Evolutionary conservation across 228 moss, liverwort and hornwort genomes (phyloP).

Genomic region (Sphagnum magellanicum): DNA sequence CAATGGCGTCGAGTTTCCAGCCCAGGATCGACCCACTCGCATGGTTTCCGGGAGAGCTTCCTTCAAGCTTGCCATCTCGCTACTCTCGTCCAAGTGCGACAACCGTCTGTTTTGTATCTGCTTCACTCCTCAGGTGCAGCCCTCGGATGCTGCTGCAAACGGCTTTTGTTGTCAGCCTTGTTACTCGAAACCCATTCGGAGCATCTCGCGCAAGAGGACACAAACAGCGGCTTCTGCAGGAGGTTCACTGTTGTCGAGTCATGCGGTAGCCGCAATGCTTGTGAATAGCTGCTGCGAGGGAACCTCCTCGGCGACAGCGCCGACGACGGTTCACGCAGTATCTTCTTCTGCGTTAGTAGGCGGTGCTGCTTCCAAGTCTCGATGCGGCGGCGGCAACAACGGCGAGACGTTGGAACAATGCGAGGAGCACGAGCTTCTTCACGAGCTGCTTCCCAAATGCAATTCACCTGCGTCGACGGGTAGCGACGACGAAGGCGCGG

Average conservation of each 20-base stretch:
- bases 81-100: conserved; percentile 97
- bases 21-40: conserved; percentile 94
- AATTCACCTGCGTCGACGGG: conserved; percentile 58
- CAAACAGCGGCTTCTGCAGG: conserved; percentile 46
- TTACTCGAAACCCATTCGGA: conserved; percentile 95
- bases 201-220: conserved; percentile 95
- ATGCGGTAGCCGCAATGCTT: conserved; percentile 37
- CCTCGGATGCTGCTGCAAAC: conserved; percentile 45
- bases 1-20: conserved; percentile 97
- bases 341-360: conserved; percentile 32
- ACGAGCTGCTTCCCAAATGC: conserved; percentile 43
- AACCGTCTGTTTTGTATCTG: conserved; percentile 93
- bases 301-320: conserved; percentile 20
- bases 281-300: conserved; percentile 52
- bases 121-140: conserved; percentile 67
- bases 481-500: conserved; percentile 61
- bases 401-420: conserved; percentile 1
- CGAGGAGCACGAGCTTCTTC: not conserved
- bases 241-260: not conserved
- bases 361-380: conserved; percentile 9
- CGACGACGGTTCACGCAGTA: not conserved
- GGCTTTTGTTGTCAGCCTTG: conserved; percentile 45
- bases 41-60: conserved; percentile 97
- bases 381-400: conserved; percentile 1
- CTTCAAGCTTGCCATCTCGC: conserved; percentile 93